Evolutionary conservation across 164 flowering plant species (phyloP).

Genomic region (Magnolia sinica): DNA sequence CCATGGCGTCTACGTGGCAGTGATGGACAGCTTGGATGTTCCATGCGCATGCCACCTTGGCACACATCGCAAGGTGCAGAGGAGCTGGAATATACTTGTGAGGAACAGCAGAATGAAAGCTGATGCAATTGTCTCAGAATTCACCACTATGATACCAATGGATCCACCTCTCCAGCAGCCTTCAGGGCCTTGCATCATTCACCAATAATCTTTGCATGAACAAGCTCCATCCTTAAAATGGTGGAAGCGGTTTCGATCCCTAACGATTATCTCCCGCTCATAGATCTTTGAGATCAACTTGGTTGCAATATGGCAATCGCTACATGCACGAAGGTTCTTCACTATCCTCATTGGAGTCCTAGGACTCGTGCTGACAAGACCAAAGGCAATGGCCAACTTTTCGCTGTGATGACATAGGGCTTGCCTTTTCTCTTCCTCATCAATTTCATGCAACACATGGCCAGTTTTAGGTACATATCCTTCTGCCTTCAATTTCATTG

Average conservation of each 20-base stretch:
- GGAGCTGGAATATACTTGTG: too few species aligned
- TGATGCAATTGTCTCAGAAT: not conserved
- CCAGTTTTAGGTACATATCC: slow-evolving; percentile 6
- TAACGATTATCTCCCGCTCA: slow-evolving; percentile 2
- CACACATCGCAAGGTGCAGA: too few species aligned
- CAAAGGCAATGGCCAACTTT: slow-evolving; percentile 13
- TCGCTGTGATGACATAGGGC: slow-evolving; percentile 10
- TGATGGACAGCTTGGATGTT: too few species aligned
- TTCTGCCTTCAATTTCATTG: not conserved
- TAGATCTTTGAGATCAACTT: slow-evolving; percentile 12
- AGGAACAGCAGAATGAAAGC: too few species aligned
- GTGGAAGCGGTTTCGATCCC: slow-evolving; percentile 13
- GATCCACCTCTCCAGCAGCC: not conserved
- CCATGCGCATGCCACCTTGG: too few species aligned
- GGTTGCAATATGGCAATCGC: slow-evolving; percentile 5
- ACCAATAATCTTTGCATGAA: slow-evolving; percentile 18
- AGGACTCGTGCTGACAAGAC: slow-evolving; percentile 7
- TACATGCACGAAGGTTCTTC: slow-evolving; percentile 11
- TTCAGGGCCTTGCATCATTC: not conserved
- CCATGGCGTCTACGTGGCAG: too few species aligned
- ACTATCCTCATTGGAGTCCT: slow-evolving; percentile 3
- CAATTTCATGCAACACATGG: slow-evolving; percentile 9
- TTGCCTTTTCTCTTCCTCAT: slow-evolving; percentile 12
- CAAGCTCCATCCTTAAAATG: slow-evolving; percentile 9
- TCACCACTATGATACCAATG: not conserved